These are phyloP conservation scores for Aspergillus leporis DNA, from an alignment of 495 filamentous ascomycete genomes.

Conservation along the genomic window DNA sequence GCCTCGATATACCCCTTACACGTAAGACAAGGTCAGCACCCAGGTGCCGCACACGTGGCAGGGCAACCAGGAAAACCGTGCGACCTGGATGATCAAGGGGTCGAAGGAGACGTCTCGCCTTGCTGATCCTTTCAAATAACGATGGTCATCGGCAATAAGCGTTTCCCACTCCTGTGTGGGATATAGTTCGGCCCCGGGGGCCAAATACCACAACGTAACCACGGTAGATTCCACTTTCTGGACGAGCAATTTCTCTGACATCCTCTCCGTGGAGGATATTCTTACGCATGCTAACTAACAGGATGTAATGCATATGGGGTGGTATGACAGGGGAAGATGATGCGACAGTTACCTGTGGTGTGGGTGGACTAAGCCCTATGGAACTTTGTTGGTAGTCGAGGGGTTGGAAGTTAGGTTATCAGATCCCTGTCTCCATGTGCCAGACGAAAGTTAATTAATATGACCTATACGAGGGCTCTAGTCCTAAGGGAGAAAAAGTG, in stretches of 20 bases:
- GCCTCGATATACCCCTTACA: too few relatives aligned
- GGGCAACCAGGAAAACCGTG: conserved; percentile 1
- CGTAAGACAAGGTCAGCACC: not conserved
- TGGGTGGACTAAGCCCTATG: conserved; percentile 1
- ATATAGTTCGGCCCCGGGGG: too few relatives aligned
- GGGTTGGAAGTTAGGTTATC: not conserved
- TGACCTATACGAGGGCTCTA: not conserved
- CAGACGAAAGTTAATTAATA: not conserved
- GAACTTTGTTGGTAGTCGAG: not conserved
- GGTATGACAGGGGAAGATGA: not conserved
- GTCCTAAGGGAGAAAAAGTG: not conserved
- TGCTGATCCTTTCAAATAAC: not conserved
- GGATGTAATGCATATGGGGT: too few relatives aligned
- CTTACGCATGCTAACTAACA: too few relatives aligned
- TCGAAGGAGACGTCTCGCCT: not conserved
- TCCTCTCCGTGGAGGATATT: too few relatives aligned
- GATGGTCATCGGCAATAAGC: too few relatives aligned
- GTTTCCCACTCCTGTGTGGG: too few relatives aligned
- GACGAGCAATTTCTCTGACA: too few relatives aligned
- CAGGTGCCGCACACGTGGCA: conserved; percentile 6
- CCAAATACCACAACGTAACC: too few relatives aligned
- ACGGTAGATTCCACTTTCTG: too few relatives aligned
- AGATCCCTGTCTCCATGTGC: not conserved
- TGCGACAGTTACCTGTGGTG: not conserved
- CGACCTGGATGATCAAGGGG: conserved; percentile 6